Evolutionary conservation across 805 yeast species (phyloP).

Genomic region (Zygotorulaspora sp.): DNA sequence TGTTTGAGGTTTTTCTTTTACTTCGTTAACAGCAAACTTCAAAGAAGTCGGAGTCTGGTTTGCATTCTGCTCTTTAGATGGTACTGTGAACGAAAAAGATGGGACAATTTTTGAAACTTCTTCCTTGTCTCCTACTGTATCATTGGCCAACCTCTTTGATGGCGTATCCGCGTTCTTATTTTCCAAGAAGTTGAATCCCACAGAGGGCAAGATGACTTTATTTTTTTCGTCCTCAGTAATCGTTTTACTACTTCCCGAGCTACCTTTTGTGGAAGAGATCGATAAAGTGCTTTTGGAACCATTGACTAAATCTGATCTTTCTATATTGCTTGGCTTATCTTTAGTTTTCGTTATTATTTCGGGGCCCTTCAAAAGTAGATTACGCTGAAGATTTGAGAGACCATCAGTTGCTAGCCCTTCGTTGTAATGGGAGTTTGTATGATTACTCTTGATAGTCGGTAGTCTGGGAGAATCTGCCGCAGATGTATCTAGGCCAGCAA

Average conservation of each 20-base stretch:
- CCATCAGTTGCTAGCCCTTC: constrained; percentile 6
- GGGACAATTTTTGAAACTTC: constrained; percentile 5
- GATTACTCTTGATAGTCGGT: constrained; percentile 3
- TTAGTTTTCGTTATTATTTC: constrained; percentile 1
- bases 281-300: not conserved
- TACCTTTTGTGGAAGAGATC: not conserved
- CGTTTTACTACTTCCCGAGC: not conserved
- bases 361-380: constrained; percentile 15
- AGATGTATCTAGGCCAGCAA: not conserved
- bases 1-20: not conserved
- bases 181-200: constrained; percentile 33
- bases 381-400: constrained; percentile 17
- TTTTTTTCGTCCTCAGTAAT: constrained; percentile 1
- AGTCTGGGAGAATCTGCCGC: constrained; percentile 14
- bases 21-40: not conserved
- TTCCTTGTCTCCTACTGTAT: not conserved
- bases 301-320: constrained; percentile 1
- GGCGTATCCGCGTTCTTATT: constrained; percentile 23
- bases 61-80: not conserved
- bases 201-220: constrained; percentile 25
- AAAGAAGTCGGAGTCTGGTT: not conserved
- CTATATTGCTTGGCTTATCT: not conserved
- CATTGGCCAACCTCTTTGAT: constrained; percentile 9
- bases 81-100: constrained; percentile 1
- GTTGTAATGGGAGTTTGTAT: not conserved